phyloP scores from a whole-genome alignment of 345 rosid species.

The Syzygium grande region DNA sequence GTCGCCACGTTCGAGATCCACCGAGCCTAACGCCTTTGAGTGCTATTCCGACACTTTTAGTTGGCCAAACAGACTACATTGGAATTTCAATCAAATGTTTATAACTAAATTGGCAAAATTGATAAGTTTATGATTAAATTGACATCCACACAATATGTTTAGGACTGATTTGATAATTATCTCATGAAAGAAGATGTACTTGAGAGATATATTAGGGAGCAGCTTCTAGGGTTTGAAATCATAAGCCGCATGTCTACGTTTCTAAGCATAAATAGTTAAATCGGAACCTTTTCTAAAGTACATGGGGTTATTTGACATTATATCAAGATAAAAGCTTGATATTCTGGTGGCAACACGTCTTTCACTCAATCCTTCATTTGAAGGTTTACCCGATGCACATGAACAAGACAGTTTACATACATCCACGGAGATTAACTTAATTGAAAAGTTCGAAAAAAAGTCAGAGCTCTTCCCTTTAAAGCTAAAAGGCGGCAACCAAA shows the following conservation, averaged over 20 bases:
- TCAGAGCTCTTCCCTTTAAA: not conserved
- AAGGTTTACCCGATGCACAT: not conserved
- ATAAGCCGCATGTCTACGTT: not conserved
- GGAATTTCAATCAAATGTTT: rapidly evolving
- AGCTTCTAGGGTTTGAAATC: not conserved
- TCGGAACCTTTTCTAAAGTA: not conserved
- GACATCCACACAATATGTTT: not conserved
- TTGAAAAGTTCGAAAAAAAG: not conserved
- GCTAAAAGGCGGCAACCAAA: not conserved
- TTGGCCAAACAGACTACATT: not conserved
- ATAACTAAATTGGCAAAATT: rapidly evolving
- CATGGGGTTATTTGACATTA: not conserved
- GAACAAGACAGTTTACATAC: not conserved
- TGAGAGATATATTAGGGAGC: rapidly evolving
- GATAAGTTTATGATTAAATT: not conserved
- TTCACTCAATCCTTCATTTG: not conserved
- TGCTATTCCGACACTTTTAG: not conserved
- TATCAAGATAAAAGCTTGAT: not conserved
- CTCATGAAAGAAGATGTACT: not conserved
- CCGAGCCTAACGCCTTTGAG: not conserved
- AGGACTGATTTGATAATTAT: not conserved
- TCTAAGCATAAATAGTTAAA: not conserved
- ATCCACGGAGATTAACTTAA: not conserved
- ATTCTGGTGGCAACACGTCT: not conserved
- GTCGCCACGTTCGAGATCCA: not conserved